Evolutionary conservation across 805 yeast genomes (phyloP).

Genomic region (Suhomyces pyralidae): DNA sequence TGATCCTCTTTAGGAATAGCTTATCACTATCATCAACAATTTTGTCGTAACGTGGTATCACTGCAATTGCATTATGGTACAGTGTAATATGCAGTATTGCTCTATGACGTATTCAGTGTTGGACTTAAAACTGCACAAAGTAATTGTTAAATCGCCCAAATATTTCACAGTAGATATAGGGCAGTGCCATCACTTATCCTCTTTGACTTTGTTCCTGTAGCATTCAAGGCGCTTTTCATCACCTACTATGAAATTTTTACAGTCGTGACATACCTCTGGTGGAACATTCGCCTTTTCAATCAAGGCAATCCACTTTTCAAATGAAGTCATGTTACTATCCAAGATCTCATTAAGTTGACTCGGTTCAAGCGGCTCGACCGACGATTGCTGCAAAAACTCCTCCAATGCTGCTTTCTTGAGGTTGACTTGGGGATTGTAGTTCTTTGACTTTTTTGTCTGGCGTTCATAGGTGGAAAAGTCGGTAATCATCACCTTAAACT

Average conservation of each 20-base stretch:
- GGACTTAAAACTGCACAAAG: too few species aligned
- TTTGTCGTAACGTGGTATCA: too few species aligned
- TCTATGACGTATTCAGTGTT: too few species aligned
- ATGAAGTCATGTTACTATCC: conserved; percentile 2
- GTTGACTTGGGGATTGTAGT: conserved; percentile 17
- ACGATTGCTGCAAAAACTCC: conserved; percentile 15
- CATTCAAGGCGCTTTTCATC: conserved; percentile 34
- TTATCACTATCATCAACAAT: too few species aligned
- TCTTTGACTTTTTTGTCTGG: conserved; percentile 15
- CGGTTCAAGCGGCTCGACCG: neutral
- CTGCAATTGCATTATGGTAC: too few species aligned
- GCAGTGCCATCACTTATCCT: neutral
- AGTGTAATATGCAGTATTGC: too few species aligned
- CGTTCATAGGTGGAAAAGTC: conserved; percentile 31
- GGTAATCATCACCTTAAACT: conserved; percentile 24
- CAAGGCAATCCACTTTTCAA: conserved; percentile 29
- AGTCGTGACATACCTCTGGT: conserved; percentile 19
- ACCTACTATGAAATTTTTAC: conserved; percentile 37
- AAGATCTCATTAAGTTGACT: neutral
- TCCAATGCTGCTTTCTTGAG: conserved; percentile 28
- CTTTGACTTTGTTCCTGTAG: neutral
- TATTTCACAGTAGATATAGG: too few species aligned
- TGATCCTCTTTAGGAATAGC: too few species aligned
- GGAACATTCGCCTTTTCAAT: conserved; percentile 22
- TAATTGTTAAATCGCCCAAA: too few species aligned